These are phyloP conservation scores for Metschnikowia matae DNA, from an alignment of 805 yeast genomes.

Conservation along the genomic window DNA sequence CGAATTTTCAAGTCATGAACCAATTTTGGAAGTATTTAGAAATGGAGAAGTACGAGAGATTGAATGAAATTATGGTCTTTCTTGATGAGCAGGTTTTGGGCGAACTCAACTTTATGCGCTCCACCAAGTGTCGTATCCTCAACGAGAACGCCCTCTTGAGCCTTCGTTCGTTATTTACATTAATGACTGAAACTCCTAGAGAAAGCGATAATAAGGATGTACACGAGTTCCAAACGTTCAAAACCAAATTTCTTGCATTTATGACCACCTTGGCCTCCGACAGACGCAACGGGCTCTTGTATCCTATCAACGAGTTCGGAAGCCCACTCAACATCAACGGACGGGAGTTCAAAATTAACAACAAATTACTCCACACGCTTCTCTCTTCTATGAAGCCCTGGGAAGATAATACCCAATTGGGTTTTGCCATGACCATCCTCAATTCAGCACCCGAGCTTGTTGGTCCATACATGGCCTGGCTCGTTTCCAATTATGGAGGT, in stretches of 20 bases:
- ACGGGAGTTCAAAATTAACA: slow-evolving; percentile 55
- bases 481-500: slow-evolving; percentile 56
- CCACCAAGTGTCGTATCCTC: slow-evolving; percentile 69
- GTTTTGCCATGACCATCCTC: slow-evolving; percentile 50
- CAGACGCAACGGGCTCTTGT: slow-evolving; percentile 42
- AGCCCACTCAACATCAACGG: slow-evolving; percentile 45
- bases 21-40: slow-evolving; percentile 63
- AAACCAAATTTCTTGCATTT: slow-evolving; percentile 38
- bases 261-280: slow-evolving; percentile 49
- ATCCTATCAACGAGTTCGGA: slow-evolving; percentile 47
- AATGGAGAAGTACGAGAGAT: slow-evolving; percentile 25
- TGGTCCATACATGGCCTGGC: slow-evolving; percentile 61
- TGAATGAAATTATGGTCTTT: slow-evolving; percentile 37
- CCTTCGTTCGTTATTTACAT: slow-evolving; percentile 45
- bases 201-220: slow-evolving; percentile 16
- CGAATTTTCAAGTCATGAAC: slow-evolving; percentile 51
- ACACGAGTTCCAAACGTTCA: slow-evolving; percentile 34
- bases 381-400: slow-evolving; percentile 72
- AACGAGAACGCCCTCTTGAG: slow-evolving; percentile 71
- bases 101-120: slow-evolving; percentile 59
- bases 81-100: slow-evolving; percentile 49
- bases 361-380: slow-evolving; percentile 61
- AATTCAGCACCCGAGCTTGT: slow-evolving; percentile 61
- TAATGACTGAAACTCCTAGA: slow-evolving; percentile 4
- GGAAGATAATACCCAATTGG: slow-evolving; percentile 65